Base-by-base conservation (phyloP, 1,284 basidiomycete genomes). In the Calocybe gambosa region DNA sequence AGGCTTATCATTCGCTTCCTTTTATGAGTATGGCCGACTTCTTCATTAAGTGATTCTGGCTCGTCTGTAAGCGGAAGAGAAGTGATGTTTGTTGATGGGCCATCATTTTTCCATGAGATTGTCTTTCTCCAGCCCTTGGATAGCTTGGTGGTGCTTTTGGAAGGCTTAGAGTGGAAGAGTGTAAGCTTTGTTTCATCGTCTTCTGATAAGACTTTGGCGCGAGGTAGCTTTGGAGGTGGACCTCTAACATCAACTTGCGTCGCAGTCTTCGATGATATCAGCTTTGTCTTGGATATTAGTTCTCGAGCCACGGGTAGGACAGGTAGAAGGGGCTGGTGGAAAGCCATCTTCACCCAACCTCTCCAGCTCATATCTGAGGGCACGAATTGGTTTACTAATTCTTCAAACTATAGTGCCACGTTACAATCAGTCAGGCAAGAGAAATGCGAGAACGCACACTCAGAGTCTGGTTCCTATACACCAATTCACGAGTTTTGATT, bases 391-490 rank as follows among this genome's bases (percentile, higher is more conserved):
- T 89, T 80, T 13, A 91, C 82, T 26, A 93, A 60, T 50, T 93
- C 89, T 61, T 90, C 85, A 54, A 90, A 90, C 75, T 89, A 66
- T 5, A 45, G 18, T 26, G 5, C 2, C 9, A 2, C 9, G 19
- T 50, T 20, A 41, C 28, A 10, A n/a, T n/a, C 26, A 10, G 8
- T 10, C 21, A 10, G n/a, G 29, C 12, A n/a, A 26, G 9, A 5
- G 12, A 4, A 7, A 29, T 20, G 15, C n/a, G 35, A 42, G 41
- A 31, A 62, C 85, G 55, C 63, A 89, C 86, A 64, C 86, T 89
- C 80, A 83, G 92, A 0, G 91, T 93, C 63, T 90, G 84, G 62
- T 94, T 92, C 53, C 80, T 78, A 64, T 92, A 94, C 57, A 87
- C 83, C 40, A 96, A 65, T 46, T 82, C 78, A 43, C 82, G 73